Conservation (phyloP, 1,139 yeast species). For the Yamadazyma dushanensis region DNA sequence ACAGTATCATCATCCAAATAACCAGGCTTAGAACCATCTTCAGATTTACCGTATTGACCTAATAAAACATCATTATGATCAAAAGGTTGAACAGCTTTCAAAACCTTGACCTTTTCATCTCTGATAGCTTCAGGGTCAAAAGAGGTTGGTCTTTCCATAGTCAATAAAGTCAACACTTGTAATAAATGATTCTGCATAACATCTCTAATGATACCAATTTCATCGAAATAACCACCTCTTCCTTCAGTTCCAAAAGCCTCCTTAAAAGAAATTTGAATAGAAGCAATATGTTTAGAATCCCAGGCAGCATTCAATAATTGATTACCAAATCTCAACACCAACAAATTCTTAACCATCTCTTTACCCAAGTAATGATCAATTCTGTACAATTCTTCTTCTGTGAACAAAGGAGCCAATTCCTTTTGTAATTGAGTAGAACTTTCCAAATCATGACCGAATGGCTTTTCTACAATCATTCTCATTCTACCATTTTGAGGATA, state of each 20-base stretch:
- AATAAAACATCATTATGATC: constrained; percentile 65
- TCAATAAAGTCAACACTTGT: constrained; percentile 86
- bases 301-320: constrained; percentile 81
- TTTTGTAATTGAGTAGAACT: constrained; percentile 76
- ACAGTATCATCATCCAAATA: constrained; percentile 96
- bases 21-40: constrained; percentile 86
- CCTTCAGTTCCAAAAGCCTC: constrained; percentile 99
- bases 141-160: constrained; percentile 94
- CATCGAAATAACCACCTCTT: constrained; percentile 96
- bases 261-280: constrained; percentile 87
- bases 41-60: constrained; percentile 86
- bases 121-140: constrained; percentile 91
- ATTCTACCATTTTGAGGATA: constrained; percentile 71
- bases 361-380: constrained; percentile 97
- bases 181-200: constrained; percentile 97
- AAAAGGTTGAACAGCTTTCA: constrained; percentile 76
- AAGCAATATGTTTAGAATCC: constrained; percentile 75
- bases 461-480: constrained; percentile 91
- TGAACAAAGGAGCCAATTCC: constrained; percentile 79
- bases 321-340: constrained; percentile 88
- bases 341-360: constrained; percentile 94
- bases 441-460: constrained; percentile 90
- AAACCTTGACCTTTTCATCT: constrained; percentile 92
- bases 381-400: constrained; percentile 89
- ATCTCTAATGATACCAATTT: constrained; percentile 93